Conservation (phyloP, 352 stramenopile genomes). For the Phytophthora fragariae region DNA sequence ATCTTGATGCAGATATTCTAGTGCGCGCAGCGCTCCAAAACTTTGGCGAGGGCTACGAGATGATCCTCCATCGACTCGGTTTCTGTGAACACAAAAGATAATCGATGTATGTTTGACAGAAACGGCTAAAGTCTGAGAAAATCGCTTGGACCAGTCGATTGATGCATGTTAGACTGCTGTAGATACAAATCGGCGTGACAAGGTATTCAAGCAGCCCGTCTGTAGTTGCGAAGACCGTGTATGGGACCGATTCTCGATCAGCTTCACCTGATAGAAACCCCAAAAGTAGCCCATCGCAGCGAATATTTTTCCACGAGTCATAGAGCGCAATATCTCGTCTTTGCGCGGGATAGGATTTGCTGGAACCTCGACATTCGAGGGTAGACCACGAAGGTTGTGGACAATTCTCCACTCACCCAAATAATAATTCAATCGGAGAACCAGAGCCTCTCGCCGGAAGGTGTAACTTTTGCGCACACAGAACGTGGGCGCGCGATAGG, state of each 20-base stretch:
- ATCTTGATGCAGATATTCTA: slow-evolving; percentile 2
- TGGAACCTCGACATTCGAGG: slow-evolving; percentile 3
- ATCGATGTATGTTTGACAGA: slow-evolving; percentile 1
- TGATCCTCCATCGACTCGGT: not conserved
- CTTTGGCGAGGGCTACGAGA: not conserved
- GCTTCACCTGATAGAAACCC: slow-evolving; percentile 15
- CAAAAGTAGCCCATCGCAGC: slow-evolving; percentile 14
- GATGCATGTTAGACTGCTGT: not conserved
- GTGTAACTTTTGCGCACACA: not conserved
- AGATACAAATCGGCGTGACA: not conserved
- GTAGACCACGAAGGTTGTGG: slow-evolving; percentile 10
- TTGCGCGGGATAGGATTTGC: slow-evolving; percentile 15
- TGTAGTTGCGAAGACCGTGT: slow-evolving; percentile 13
- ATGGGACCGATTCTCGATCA: slow-evolving; percentile 5
- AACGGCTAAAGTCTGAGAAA: not conserved
- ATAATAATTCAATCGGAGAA: no score
- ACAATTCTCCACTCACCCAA: slow-evolving; percentile 15
- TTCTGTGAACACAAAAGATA: not conserved
- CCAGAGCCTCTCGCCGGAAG: no score
- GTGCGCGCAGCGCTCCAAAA: not conserved
- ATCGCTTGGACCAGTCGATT: not conserved
- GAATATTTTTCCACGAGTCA: slow-evolving; percentile 2
- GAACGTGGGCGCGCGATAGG: slow-evolving; percentile 12
- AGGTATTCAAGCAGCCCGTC: slow-evolving; percentile 14
- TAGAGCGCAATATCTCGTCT: slow-evolving; percentile 9